Base-by-base conservation (phyloP, 2,329 filamentous ascomycete species). In the Nannizziopsis arthrosporioides region DNA sequence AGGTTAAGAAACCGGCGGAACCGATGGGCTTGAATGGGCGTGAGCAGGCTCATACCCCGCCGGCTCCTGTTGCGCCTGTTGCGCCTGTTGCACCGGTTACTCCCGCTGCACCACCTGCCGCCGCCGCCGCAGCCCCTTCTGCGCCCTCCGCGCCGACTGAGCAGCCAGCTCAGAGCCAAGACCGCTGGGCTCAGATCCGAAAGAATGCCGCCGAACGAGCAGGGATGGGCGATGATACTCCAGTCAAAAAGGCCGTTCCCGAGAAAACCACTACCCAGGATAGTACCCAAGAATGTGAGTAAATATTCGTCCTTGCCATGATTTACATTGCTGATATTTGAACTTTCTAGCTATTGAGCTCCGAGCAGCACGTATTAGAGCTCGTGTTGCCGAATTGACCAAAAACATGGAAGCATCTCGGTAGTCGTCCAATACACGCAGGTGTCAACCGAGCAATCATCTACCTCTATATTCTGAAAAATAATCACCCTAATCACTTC, bases 351-450 rank as follows among this genome's bases (percentile, higher is more conserved):
- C 89, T 32, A 96, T 96, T 60, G 92, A 98, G 67, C 89, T 88
- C 42, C 85, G 92, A 56, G 92, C 96, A 51, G 92, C 92, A 42
- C 85, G 92, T 54, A 98, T 98, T 76, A 96, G 95, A 71, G 92
- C 92, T 51, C 83, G 92, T 53, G 92, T 98, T 50, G 92, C 92
- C 45, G 88, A 95, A 65, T 70, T 98, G 58, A 98, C 92, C 1
- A 84, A 84, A 58, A 85, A 85, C 65, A 85, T 85, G 77, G 84
- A 90, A 60, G 72, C 59, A 27, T 52, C 50, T 9, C 30, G 45
- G 34, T 47, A 47, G 18, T 32, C 39, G 11, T 10, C 36, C n/a
- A 12, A 12, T 14, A n/a, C 39, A 15, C 1, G 32, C 3, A 37
- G 35, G 3, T 37, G 9, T 5, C 3, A 27, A 27, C 22, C 22